Base-by-base conservation (phyloP, 805 yeast genomes). In the Cyberlindnera meyerae region DNA sequence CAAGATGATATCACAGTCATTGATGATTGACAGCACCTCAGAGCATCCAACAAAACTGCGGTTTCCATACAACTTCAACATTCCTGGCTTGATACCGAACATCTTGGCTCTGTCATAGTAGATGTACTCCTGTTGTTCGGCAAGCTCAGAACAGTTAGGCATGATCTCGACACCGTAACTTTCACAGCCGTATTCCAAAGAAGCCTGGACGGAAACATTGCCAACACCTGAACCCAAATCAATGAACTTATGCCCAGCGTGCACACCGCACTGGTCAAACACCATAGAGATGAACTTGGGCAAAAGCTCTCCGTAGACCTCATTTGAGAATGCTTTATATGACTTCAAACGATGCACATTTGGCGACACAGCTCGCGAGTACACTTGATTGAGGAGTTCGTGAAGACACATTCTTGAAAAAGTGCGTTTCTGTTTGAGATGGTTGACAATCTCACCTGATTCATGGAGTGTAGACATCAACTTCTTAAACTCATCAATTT, bases 141-240 rank as follows among this genome's bases (percentile, higher is more conserved):
- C 82, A 33, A 88, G 63, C 6, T 66, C 63, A 9, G 89, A 81
- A 0, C 96, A 95, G 47, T 80, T 79, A 13, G 72, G 73, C 95
- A 88, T 88, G 32, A 89, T 73, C 55, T 89, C 97, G 59, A 90
- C 85, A 1, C 97, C 97, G 52, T 84, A 86, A 57, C 95, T 80
- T 36, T 68, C 68, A 42, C 88, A 82, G 2, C 96, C 95, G 55
- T 75, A 77, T 51, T 88, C 95, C 24, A 89, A 58, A 0, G 96
- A 87, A 0, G 96, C 94, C 57, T 88, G 96, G 28, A 88, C 70
- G 0, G 83, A 81, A 40, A 96, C 86, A 54, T 89, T 89, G 0
- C 96, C 97, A 12, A 89, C 96, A 12, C 97, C 97, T 0, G 95
- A 86, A 0, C 97, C 97, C 17, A 89, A 65, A 60, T 89, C 97